These are phyloP conservation scores for Lyophyllum atratum DNA, from an alignment of 768 basidiomycete genomes.

Conservation along the genomic window DNA sequence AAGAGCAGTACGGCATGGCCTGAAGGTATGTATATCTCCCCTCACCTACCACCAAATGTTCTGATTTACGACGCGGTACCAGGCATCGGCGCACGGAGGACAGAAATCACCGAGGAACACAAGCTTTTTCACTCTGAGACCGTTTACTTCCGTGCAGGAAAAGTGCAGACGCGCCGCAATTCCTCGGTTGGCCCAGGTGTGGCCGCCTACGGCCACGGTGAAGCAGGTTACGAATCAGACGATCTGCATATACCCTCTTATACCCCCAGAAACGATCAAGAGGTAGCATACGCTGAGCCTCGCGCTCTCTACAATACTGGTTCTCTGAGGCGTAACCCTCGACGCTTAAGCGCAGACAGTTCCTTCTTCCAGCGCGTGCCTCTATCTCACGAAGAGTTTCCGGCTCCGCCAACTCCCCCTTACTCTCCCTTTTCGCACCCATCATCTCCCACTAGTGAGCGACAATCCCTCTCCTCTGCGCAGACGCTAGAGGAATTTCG, in stretches of 20 bases:
- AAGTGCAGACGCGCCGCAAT: constrained; percentile 33
- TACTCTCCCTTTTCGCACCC: constrained; percentile 31
- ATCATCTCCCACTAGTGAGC: constrained; percentile 13
- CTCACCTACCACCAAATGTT: not conserved
- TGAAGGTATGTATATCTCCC: constrained; percentile 60
- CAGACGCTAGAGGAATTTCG: constrained; percentile 42
- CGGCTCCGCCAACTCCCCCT: constrained; percentile 34
- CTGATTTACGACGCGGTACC: not conserved
- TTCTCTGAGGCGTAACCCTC: not conserved
- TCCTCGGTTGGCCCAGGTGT: constrained; percentile 51
- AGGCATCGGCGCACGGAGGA: constrained; percentile 71
- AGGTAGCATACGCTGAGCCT: constrained; percentile 7
- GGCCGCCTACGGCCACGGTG: constrained; percentile 29
- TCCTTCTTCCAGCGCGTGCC: constrained; percentile 32
- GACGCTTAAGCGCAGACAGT: constrained; percentile 37
- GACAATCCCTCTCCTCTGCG: constrained; percentile 17
- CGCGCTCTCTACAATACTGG: not conserved
- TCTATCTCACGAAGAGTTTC: constrained; percentile 33
- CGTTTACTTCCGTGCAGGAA: constrained; percentile 70
- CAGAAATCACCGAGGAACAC: constrained; percentile 81
- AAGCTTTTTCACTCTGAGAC: constrained; percentile 69
- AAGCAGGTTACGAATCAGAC: constrained; percentile 35
- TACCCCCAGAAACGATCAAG: constrained; percentile 11
- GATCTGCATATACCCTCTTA: constrained; percentile 15
- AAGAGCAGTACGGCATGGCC: constrained; percentile 76